Base-by-base conservation (phyloP, 805 yeast genomes). In the Yarrowia keelungensis region DNA sequence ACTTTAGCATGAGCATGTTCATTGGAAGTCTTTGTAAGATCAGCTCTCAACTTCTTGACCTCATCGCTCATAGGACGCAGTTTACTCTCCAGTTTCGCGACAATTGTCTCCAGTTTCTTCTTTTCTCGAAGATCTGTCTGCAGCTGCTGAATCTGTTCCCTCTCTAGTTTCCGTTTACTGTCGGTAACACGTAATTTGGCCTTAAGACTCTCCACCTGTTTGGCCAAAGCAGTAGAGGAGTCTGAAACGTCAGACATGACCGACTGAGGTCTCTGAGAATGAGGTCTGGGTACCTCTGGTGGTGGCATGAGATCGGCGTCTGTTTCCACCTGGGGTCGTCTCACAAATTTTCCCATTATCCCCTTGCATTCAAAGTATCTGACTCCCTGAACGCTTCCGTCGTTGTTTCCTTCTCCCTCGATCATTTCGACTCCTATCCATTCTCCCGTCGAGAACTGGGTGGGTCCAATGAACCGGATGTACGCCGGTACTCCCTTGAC, bases 391-490 rank as follows among this genome's bases (percentile, higher is more conserved):
- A 92, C 81, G 22, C 85, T 78, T 0, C 98, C 98, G 74, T 91
- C 85, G 74, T 93, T 92, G 76, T 89, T 91, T 3, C 98, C 98
- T 4, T 84, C 83, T 0, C 97, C 92, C 71, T 88, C 90, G 72
- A 90, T 94, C 70, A 93, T 86, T 73, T 89, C 91, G 3, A 94
- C 84, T 0, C 98, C 98, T 39, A 90, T 83, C 97, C 98, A 94
- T 7, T 73, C 73, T 1, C 76, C 74, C 1, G 74, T 70, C 1
- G 77, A 72, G 39, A 92, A 84, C 47, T 83, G 85, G 0, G 86
- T 81, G 46, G 79, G 78, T 2, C 98, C 98, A 14, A 92, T 77
- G 74, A 79, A 94, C 68, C 83, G 79, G 39, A 94, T 82, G 15
- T 81, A 79, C 1, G 75, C 76, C 12, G 47, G 51, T 8, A 56